Conservation (phyloP, 768 basidiomycete species). For the Boletus tylopilopsis region DNA sequence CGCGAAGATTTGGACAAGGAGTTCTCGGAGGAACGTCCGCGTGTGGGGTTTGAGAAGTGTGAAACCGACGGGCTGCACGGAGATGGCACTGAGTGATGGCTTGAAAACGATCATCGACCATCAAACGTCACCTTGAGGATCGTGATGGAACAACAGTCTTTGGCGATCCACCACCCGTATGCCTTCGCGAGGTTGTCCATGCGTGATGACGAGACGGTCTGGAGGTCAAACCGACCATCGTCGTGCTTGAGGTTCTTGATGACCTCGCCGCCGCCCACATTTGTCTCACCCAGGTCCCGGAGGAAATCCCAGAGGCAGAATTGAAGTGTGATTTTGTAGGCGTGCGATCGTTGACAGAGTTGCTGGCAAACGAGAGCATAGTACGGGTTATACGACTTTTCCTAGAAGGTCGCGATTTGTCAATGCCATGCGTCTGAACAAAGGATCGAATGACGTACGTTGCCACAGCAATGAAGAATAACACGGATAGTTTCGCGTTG, state of each 20-base stretch:
- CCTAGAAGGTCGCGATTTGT: conserved; percentile 36
- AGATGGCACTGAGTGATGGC: neutral
- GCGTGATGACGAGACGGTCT: conserved; percentile 54
- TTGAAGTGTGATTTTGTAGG: conserved; percentile 89
- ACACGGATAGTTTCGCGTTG: conserved; percentile 96
- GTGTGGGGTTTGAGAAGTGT: conserved; percentile 63
- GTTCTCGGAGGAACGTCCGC: conserved; percentile 60
- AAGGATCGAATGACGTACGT: conserved; percentile 44
- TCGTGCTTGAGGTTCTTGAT: conserved; percentile 57
- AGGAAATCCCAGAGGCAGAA: conserved; percentile 97
- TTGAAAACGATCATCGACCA: neutral
- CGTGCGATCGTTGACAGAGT: conserved; percentile 73
- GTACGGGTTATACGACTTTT: conserved; percentile 92
- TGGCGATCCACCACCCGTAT: conserved; percentile 92
- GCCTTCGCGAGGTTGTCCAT: conserved; percentile 75
- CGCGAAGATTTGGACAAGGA: conserved; percentile 68
- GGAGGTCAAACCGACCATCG: conserved; percentile 41
- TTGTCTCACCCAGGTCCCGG: conserved; percentile 81
- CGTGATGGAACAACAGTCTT: conserved; percentile 67
- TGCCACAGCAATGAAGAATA: conserved; percentile 86
- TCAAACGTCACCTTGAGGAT: conserved; percentile 70
- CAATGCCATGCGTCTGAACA: neutral
- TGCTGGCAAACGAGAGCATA: conserved; percentile 88
- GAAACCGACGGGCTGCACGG: conserved; percentile 80
- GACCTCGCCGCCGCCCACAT: conserved; percentile 75